phyloP scores from a whole-genome alignment of 805 yeast genomes.

The Candida silvatica region DNA sequence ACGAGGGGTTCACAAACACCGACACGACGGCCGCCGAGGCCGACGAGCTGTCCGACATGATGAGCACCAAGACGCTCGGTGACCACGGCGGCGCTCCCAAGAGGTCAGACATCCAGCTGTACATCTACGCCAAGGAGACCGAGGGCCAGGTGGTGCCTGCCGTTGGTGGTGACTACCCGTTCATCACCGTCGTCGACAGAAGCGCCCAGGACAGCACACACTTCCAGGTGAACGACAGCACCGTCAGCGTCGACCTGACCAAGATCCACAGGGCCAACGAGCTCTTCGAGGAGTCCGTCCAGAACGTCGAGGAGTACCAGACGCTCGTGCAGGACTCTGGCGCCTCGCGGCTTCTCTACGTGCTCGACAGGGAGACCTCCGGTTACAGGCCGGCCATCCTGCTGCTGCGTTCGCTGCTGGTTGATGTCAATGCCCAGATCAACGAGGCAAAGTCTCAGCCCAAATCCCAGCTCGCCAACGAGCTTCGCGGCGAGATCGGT shows the following conservation, averaged over 20 bases:
- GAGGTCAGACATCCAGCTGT: conserved; percentile 19
- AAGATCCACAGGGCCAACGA: conserved; percentile 21
- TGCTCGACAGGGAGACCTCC: conserved; percentile 21
- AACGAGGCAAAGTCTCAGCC: conserved; percentile 6
- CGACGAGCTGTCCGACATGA: too few relatives aligned
- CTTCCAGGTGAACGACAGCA: conserved; percentile 7
- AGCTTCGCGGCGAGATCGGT: conserved; percentile 14
- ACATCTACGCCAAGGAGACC: conserved; percentile 17
- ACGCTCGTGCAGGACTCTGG: conserved; percentile 20
- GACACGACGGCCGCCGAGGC: too few relatives aligned
- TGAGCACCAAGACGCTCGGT: too few relatives aligned
- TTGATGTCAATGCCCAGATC: conserved; percentile 12
- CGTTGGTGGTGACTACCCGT: conserved; percentile 13
- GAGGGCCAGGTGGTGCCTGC: background rate
- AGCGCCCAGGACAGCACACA: conserved; percentile 7
- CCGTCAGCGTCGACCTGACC: conserved; percentile 16
- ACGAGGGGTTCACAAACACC: conserved; percentile 5
- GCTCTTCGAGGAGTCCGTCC: conserved; percentile 16
- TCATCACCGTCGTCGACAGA: conserved; percentile 15
- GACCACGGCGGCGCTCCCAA: too few relatives aligned
- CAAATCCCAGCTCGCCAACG: background rate
- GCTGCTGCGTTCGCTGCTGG: conserved; percentile 17
- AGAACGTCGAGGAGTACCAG: conserved; percentile 20
- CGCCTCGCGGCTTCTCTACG: conserved; percentile 17
- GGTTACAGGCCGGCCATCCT: conserved; percentile 21